A percentile compares a stretch with the other conserved stretches of the same genome.
Conservation (phyloP, 495 filamentous ascomycete genomes). For the Neurospora tetraspora region DNA sequence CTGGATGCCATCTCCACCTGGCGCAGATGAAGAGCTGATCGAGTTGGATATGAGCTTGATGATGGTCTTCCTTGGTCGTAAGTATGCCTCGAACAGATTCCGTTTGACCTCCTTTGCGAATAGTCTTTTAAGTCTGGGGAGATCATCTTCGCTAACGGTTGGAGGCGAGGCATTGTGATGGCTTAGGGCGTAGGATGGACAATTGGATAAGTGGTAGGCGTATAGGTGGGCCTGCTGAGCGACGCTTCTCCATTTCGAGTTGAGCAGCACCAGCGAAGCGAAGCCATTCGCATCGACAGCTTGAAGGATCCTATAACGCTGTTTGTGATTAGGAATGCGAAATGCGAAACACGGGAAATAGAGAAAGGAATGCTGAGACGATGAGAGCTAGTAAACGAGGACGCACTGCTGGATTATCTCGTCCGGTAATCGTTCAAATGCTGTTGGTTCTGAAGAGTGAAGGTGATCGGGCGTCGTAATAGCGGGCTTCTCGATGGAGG, state of each 20-base stretch:
- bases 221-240: conserved; percentile 67
- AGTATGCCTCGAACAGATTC: conserved; percentile 70
- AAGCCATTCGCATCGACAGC: conserved; percentile 67
- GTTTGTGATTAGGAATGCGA: conserved; percentile 11
- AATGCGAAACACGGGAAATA: too few species aligned
- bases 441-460: conserved; percentile 10
- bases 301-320: conserved; percentile 56
- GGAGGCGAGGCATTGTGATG: conserved; percentile 28
- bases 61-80: conserved; percentile 58
- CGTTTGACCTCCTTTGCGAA: conserved; percentile 64
- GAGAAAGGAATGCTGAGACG: neutral
- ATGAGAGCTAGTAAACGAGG: neutral
- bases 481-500: conserved; percentile 25
- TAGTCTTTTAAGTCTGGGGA: conserved; percentile 51
- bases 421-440: conserved; percentile 37
- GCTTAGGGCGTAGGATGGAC: conserved; percentile 54
- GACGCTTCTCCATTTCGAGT: conserved; percentile 62
- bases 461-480: conserved; percentile 8
- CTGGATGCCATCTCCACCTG: conserved; percentile 76
- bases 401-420: conserved; percentile 43
- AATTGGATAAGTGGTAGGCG: conserved; percentile 62
- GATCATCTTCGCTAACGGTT: conserved; percentile 37
- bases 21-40: conserved; percentile 72
- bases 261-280: conserved; percentile 73
- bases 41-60: conserved; percentile 74